Evolutionary conservation across 1,284 basidiomycete genomes (phyloP).

Genomic region (Paramarasmius palmivorus): DNA sequence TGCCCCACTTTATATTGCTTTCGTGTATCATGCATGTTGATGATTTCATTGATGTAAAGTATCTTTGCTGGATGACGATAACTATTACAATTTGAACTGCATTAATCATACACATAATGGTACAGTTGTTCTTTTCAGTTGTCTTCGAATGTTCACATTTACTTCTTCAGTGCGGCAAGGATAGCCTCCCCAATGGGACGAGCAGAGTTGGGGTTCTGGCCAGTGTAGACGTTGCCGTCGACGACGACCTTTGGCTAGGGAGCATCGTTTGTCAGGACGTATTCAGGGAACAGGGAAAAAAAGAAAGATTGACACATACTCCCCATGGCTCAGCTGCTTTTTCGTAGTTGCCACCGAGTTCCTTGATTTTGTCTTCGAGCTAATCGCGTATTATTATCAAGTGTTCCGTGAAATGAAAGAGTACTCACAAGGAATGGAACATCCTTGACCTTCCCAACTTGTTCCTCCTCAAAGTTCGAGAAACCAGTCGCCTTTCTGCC

Average conservation of each 20-base stretch:
- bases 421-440: slow-evolving; percentile 3
- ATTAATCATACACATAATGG: too few species aligned
- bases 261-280: not conserved
- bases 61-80: not conserved
- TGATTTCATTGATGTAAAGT: not conserved
- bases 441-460: slow-evolving; percentile 38
- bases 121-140: too few species aligned
- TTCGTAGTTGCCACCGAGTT: slow-evolving; percentile 66
- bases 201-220: slow-evolving; percentile 76
- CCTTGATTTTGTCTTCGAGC: slow-evolving; percentile 61
- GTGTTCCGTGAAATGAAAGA: slow-evolving; percentile 61
- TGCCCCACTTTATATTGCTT: slow-evolving; percentile 16
- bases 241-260: slow-evolving; percentile 41
- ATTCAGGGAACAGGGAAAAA: not conserved
- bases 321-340: slow-evolving; percentile 58
- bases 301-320: slow-evolving; percentile 36
- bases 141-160: not conserved
- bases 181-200: slow-evolving; percentile 49
- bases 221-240: slow-evolving; percentile 50
- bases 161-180: slow-evolving; percentile 23
- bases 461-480: slow-evolving; percentile 70
- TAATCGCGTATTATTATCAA: slow-evolving; percentile 24
- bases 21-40: not conserved
- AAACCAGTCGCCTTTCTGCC: slow-evolving; percentile 67
- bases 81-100: too few species aligned